Percentiles rank a stretch among this genome's conserved stretches.
Conservation (phyloP, 73 alveolate genomes). For the Paramecium pentaurelia region DNA sequence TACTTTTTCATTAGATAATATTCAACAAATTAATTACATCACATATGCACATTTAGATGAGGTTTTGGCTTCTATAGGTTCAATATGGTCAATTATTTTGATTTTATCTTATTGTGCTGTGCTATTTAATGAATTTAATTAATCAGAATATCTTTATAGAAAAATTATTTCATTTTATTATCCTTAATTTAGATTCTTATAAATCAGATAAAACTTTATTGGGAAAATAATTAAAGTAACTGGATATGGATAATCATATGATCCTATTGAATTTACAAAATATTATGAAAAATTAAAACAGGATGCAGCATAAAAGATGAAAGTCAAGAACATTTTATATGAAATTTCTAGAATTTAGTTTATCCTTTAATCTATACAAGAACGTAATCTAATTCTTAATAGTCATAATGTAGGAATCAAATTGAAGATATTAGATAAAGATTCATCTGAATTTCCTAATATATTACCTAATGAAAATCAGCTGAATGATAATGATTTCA, state of each 20-base stretch:
- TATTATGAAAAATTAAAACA: neutral
- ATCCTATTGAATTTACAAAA: neutral
- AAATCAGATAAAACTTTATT: neutral
- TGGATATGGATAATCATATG: neutral
- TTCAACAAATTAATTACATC: neutral
- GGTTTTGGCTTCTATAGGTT: conserved; percentile 1
- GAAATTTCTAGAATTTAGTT: neutral
- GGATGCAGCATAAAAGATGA: neutral
- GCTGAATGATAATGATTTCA: neutral
- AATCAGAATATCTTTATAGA: neutral
- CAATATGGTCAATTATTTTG: neutral
- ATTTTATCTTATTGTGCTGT: neutral
- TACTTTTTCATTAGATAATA: neutral
- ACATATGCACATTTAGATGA: neutral
- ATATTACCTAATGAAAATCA: neutral
- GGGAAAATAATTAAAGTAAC: neutral
- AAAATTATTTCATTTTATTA: neutral
- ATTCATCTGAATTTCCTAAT: neutral
- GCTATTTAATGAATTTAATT: neutral
- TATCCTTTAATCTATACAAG: neutral
- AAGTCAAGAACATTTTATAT: neutral
- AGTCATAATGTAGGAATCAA: neutral
- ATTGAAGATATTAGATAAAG: neutral
- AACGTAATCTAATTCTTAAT: neutral
- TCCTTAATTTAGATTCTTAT: neutral